phyloP scores from a whole-genome alignment of 352 stramenopile species.

The Globisporangium sylvaticum region DNA sequence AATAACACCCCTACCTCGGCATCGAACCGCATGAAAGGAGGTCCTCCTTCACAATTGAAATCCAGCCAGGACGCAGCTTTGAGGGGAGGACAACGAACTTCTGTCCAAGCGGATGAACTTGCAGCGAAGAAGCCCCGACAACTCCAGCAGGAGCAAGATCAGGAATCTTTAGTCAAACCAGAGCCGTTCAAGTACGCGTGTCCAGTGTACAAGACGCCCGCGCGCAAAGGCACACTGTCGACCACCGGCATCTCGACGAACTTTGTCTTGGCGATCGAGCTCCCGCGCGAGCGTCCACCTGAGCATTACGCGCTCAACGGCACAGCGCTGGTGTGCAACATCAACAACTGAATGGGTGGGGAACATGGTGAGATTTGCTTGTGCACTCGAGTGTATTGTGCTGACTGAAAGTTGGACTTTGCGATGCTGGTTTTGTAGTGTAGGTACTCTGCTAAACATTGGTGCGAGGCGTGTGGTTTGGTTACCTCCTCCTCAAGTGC shows the following conservation, averaged over 20 bases:
- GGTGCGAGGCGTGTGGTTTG: neutral
- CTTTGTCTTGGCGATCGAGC: constrained; percentile 88
- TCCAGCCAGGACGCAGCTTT: neutral
- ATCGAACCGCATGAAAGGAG: too few relatives aligned
- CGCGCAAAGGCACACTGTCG: constrained; percentile 86
- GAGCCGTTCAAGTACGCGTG: constrained; percentile 63
- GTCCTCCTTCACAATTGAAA: neutral
- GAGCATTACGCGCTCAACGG: constrained; percentile 90
- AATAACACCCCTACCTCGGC: too few relatives aligned
- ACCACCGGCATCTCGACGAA: constrained; percentile 93
- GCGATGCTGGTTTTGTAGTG: neutral
- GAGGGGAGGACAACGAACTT: neutral
- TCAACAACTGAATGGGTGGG: constrained; percentile 1
- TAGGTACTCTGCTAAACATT: too few relatives aligned
- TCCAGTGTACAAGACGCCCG: constrained; percentile 90
- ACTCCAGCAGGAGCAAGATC: neutral
- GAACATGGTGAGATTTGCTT: neutral
- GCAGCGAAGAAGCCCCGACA: neutral
- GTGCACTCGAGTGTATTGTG: neutral
- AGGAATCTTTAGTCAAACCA: neutral
- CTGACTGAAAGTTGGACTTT: neutral
- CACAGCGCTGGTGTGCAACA: constrained; percentile 84
- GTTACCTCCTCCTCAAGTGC: neutral
- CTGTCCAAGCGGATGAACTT: neutral
- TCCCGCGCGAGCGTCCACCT: constrained; percentile 65